Evolutionary conservation across 441 rosid species (phyloP).

Genomic region (Mallotus japonicus): DNA sequence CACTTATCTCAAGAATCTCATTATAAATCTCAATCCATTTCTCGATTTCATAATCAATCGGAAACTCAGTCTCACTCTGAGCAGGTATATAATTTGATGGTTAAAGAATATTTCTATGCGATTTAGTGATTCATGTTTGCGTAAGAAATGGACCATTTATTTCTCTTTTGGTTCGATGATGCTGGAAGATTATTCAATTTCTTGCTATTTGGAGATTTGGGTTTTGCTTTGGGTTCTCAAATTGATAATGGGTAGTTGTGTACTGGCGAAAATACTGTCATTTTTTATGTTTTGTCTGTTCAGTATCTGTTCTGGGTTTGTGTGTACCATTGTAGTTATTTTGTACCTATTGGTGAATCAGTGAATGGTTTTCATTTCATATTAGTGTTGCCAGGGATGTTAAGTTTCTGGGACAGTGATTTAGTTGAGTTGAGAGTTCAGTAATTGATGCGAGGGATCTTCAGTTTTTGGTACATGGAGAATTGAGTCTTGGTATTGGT

Average conservation of each 20-base stretch:
- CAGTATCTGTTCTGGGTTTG: background rate
- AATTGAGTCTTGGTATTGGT: background rate
- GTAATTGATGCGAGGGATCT: slow-evolving; percentile 1
- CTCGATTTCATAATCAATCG: slow-evolving; percentile 17
- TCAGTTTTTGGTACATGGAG: background rate
- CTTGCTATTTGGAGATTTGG: background rate
- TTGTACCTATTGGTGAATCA: background rate
- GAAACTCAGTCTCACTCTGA: slow-evolving; percentile 10
- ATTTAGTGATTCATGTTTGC: background rate
- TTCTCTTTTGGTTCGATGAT: background rate
- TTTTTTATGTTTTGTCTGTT: background rate
- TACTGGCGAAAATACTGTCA: background rate
- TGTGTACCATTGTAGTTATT: background rate
- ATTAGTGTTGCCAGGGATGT: background rate
- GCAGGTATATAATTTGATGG: slow-evolving; percentile 30
- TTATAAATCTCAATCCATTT: background rate
- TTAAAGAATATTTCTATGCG: background rate
- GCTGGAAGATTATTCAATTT: background rate
- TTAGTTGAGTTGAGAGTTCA: background rate
- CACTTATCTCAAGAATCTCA: slow-evolving; percentile 16
- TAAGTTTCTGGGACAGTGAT: background rate
- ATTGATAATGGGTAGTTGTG: too few relatives aligned
- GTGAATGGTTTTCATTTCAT: background rate
- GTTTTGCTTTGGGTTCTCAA: background rate
- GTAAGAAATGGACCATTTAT: background rate